Percentiles rank a stretch among this genome's conserved stretches.
Conservation (phyloP, 257 asterid species). For the Agastache rugosa region DNA sequence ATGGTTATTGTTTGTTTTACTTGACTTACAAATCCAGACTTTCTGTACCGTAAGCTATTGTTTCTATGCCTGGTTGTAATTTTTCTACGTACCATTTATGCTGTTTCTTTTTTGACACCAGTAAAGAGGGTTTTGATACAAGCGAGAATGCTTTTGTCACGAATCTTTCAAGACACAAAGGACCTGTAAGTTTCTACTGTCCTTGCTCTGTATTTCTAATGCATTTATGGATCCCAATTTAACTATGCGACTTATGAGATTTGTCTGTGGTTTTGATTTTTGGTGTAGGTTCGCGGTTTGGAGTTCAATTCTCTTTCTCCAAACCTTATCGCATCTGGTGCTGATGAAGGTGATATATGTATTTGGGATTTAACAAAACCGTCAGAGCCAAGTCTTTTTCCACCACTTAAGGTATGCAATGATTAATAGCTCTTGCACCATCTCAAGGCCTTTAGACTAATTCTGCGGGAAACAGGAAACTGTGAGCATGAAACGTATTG, state of each 20-base stretch:
- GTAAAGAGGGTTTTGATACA: slow-evolving; percentile 57
- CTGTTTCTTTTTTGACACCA: slow-evolving; percentile 42
- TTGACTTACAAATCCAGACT: slow-evolving; percentile 14
- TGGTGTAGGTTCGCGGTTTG: slow-evolving; percentile 83
- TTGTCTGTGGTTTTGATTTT: slow-evolving; percentile 27
- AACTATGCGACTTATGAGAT: slow-evolving; percentile 19
- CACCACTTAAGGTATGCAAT: slow-evolving; percentile 79
- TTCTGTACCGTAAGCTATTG: slow-evolving; percentile 6
- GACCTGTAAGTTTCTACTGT: slow-evolving; percentile 77
- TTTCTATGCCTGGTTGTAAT: slow-evolving; percentile 28
- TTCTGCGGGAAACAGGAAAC: background rate
- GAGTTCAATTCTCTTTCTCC: slow-evolving; percentile 81
- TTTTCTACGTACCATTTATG: slow-evolving; percentile 6
- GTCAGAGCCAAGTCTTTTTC: slow-evolving; percentile 76
- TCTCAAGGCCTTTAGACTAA: slow-evolving; percentile 18
- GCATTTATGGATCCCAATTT: slow-evolving; percentile 15
- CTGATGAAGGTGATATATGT: slow-evolving; percentile 97
- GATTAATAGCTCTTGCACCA: slow-evolving; percentile 19
- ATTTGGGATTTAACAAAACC: slow-evolving; percentile 93
- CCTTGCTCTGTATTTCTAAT: slow-evolving; percentile 26
- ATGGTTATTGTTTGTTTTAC: background rate
- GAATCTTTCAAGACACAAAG: slow-evolving; percentile 79
- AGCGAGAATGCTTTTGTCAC: slow-evolving; percentile 67
- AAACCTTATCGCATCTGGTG: slow-evolving; percentile 93
- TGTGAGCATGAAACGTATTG: background rate